These are phyloP conservation scores for Backusella liffmaniae DNA, from an alignment of 192 early-diverging fungal genomes.

Conservation along the genomic window DNA sequence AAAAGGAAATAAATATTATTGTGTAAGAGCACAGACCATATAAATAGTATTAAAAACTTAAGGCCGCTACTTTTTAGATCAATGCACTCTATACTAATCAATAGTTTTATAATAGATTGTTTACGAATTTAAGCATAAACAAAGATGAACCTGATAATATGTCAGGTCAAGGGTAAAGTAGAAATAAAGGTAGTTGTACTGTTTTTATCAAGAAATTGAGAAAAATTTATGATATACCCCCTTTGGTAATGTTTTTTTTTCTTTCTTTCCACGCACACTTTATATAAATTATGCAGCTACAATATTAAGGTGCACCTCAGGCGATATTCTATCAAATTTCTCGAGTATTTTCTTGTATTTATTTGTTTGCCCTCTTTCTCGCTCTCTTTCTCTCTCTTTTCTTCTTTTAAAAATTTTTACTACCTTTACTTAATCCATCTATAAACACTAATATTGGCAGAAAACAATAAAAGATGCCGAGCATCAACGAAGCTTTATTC, in stretches of 20 bases:
- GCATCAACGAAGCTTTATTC: conserved; percentile 4
- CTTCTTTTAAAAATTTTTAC: not conserved
- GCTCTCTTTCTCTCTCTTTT: not conserved
- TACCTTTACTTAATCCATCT: not conserved
- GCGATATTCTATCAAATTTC: not conserved
- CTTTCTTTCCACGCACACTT: not conserved
- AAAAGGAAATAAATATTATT: not conserved
- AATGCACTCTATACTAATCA: not conserved
- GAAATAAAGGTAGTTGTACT: no score
- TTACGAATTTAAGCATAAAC: not conserved
- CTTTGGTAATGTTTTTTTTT: not conserved
- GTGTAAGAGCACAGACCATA: not conserved
- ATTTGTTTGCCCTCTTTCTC: not conserved
- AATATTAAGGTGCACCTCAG: not conserved
- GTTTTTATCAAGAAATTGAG: no score
- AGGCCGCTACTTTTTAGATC: not conserved
- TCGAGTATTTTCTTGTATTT: conserved; percentile 1
- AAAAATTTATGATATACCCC: not conserved
- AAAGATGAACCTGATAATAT: not conserved
- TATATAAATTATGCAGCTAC: not conserved
- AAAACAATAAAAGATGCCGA: conserved; percentile 3
- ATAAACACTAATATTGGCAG: not conserved
- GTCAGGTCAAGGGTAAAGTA: not conserved
- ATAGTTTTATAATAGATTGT: not conserved
- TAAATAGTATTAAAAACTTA: not conserved